These are phyloP conservation scores for Alternaria triticimaculans DNA, from an alignment of 2,329 filamentous ascomycete species.

Conservation along the genomic window DNA sequence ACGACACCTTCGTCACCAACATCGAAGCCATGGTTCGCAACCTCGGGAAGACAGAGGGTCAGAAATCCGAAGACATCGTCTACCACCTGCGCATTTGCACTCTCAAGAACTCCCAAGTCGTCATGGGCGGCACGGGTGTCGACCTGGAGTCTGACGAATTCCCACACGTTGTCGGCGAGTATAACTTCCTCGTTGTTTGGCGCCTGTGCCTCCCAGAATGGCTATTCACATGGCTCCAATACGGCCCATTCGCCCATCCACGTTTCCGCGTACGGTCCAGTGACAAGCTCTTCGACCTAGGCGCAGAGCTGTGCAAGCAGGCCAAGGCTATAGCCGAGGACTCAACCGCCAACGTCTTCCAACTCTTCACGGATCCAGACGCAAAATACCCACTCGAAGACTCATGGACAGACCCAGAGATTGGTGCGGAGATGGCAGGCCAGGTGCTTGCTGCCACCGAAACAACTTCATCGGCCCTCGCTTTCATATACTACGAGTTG, in stretches of 20 bases:
- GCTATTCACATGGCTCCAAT: slow-evolving; percentile 26
- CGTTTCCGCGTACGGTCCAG: slow-evolving; percentile 27
- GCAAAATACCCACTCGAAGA: slow-evolving; percentile 27
- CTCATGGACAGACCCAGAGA: slow-evolving; percentile 20
- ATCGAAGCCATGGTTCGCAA: slow-evolving; percentile 25
- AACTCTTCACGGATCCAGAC: slow-evolving; percentile 18
- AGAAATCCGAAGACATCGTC: slow-evolving; percentile 25
- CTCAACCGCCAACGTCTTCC: slow-evolving; percentile 16
- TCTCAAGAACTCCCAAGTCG: slow-evolving; percentile 24
- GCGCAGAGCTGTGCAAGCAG: slow-evolving; percentile 20
- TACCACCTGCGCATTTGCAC: slow-evolving; percentile 28
- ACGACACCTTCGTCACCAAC: slow-evolving; percentile 19
- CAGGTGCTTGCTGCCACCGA: slow-evolving; percentile 30
- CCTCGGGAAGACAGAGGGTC: slow-evolving; percentile 17
- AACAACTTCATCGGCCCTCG: slow-evolving; percentile 26
- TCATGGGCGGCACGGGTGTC: slow-evolving; percentile 26
- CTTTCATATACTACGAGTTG: slow-evolving; percentile 29
- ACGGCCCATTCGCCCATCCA: slow-evolving; percentile 19
- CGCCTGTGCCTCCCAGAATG: slow-evolving; percentile 27
- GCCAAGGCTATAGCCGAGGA: slow-evolving; percentile 6
- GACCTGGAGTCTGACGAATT: slow-evolving; percentile 21
- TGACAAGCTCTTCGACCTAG: slow-evolving; percentile 26
- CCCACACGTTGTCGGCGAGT: slow-evolving; percentile 26
- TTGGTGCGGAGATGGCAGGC: slow-evolving; percentile 29
- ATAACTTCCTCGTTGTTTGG: slow-evolving; percentile 31